A percentile compares a stretch with the other conserved stretches of the same genome.
phyloP scores from a whole-genome alignment of 73 alveolate genomes.

The Stentor roeselii region DNA sequence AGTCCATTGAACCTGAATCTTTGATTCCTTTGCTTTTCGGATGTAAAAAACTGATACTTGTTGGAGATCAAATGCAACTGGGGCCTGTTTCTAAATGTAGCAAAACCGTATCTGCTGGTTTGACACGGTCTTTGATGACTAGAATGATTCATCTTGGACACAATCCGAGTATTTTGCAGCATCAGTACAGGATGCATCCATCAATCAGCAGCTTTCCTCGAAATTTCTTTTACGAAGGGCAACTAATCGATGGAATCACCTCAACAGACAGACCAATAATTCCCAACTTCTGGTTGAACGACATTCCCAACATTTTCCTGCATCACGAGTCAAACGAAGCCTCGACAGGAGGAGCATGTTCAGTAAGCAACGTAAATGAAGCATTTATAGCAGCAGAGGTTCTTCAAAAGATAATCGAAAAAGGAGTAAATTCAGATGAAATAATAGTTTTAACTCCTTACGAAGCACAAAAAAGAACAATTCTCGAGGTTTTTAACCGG shows the following conservation, averaged over 20 bases:
- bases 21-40: slow-evolving; percentile 80
- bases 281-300: not conserved
- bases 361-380: not conserved
- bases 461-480: not conserved
- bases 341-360: not conserved
- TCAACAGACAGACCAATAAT: not conserved
- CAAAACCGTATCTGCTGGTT: slow-evolving; percentile 57
- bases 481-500: not conserved
- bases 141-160: slow-evolving; percentile 71
- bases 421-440: not conserved
- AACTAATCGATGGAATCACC: slow-evolving; percentile 49
- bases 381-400: not conserved
- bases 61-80: slow-evolving; percentile 90
- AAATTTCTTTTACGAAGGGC: slow-evolving; percentile 60
- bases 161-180: slow-evolving; percentile 74
- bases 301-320: not conserved
- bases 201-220: slow-evolving; percentile 82
- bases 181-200: slow-evolving; percentile 96
- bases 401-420: slow-evolving; percentile 44
- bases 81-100: slow-evolving; percentile 83
- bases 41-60: slow-evolving; percentile 70
- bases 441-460: not conserved
- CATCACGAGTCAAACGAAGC: not conserved
- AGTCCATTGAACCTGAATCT: slow-evolving; percentile 78
- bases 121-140: slow-evolving; percentile 70